phyloP scores from a whole-genome alignment of 192 early-diverging fungal genomes.

The Anaeromyces robustus region DNA sequence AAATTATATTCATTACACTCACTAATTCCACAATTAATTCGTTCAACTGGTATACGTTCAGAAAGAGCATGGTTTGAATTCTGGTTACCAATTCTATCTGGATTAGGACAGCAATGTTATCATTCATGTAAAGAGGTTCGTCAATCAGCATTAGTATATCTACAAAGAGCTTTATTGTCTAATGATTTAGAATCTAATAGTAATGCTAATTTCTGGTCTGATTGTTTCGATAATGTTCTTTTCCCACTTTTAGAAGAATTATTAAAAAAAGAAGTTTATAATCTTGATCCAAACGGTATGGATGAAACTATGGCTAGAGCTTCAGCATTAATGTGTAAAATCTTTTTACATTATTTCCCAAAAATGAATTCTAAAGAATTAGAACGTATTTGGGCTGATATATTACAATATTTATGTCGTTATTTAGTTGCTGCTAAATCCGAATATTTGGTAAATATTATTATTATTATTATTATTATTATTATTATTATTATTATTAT shows the following conservation, averaged over 20 bases:
- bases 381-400: constrained; percentile 38
- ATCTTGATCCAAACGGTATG: constrained; percentile 41
- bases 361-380: constrained; percentile 36
- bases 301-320: constrained; percentile 63
- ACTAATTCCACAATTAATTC: constrained; percentile 29
- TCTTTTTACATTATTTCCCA: constrained; percentile 51
- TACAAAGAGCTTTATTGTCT: constrained; percentile 62
- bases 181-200: constrained; percentile 24
- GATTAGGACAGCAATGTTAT: constrained; percentile 54
- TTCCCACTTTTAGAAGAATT: constrained; percentile 79
- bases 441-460: constrained; percentile 32
- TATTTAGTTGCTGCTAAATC: constrained; percentile 42
- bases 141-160: constrained; percentile 57
- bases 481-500: no score
- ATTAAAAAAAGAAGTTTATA: constrained; percentile 48
- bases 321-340: constrained; percentile 52
- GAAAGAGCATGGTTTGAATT: constrained; percentile 52
- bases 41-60: constrained; percentile 12
- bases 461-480: no score
- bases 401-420: constrained; percentile 46
- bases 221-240: constrained; percentile 68
- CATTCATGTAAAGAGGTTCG: constrained; percentile 65
- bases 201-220: constrained; percentile 26
- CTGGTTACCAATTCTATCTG: constrained; percentile 63
- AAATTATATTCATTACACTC: constrained; percentile 42